Conservation (phyloP, 2,329 filamentous ascomycete genomes). For the Macrophomina pseudophaseolina region DNA sequence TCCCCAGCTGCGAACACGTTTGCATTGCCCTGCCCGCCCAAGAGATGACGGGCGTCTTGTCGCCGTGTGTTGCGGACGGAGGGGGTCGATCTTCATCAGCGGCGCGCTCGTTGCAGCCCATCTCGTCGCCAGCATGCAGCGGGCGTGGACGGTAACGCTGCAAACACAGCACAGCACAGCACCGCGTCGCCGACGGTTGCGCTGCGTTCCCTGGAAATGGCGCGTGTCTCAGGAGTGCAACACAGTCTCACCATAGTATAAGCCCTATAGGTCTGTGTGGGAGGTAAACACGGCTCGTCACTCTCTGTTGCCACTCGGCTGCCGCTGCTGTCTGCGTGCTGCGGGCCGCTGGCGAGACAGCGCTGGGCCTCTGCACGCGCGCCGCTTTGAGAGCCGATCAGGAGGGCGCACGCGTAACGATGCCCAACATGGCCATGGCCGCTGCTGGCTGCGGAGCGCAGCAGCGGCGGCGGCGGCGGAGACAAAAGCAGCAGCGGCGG, state of each 20-base stretch:
- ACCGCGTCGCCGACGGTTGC: neutral
- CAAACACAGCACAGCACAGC: slow-evolving; percentile 4
- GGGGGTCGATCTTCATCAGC: slow-evolving; percentile 17
- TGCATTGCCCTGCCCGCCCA: slow-evolving; percentile 6
- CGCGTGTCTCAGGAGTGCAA: slow-evolving; percentile 20
- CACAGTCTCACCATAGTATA: slow-evolving; percentile 12
- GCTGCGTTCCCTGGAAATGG: slow-evolving; percentile 6
- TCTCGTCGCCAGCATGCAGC: neutral
- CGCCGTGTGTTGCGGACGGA: slow-evolving; percentile 8
- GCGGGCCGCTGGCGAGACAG: slow-evolving; percentile 1
- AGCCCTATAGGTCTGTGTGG: slow-evolving; percentile 11
- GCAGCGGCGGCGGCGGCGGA: neutral
- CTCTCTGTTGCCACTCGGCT: slow-evolving; percentile 9
- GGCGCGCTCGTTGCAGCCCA: neutral
- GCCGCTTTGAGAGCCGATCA: slow-evolving; percentile 12
- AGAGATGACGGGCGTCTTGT: slow-evolving; percentile 1
- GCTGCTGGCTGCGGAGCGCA: neutral
- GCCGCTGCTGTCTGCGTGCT: neutral
- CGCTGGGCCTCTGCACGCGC: slow-evolving; percentile 10
- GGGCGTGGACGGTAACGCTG: neutral
- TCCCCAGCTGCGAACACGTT: neutral
- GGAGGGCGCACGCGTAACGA: slow-evolving; percentile 21
- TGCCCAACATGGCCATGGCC: slow-evolving; percentile 3
- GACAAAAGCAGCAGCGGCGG: too few relatives aligned
- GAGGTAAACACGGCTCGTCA: slow-evolving; percentile 2